Evolutionary conservation across 139 green algal genomes (phyloP).

Genomic region (Astrephomene gubernaculifera): DNA sequence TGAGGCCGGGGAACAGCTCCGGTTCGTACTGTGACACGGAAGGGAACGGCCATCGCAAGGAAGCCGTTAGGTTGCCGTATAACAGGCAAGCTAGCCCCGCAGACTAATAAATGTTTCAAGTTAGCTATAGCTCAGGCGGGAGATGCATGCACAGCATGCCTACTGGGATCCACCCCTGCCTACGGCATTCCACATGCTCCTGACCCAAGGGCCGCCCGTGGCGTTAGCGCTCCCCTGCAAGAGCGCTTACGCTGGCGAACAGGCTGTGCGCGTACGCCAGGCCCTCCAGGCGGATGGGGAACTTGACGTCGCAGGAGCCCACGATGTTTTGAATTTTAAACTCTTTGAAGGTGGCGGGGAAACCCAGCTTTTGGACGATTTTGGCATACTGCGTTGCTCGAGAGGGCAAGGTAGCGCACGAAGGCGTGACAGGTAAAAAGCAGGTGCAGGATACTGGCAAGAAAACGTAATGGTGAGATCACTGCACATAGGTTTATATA

Average conservation of each 20-base stretch:
- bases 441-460: background rate
- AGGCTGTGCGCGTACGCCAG: constrained; percentile 86
- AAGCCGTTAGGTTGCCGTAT: no score
- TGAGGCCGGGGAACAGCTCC: constrained; percentile 99
- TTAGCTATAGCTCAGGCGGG: no score
- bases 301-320: constrained; percentile 97
- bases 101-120: no score
- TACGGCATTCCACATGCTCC: no score
- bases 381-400: constrained; percentile 85
- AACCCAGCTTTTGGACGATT: constrained; percentile 95
- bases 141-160: no score
- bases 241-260: constrained; percentile 82
- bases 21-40: constrained; percentile 97
- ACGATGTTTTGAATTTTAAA: constrained; percentile 99
- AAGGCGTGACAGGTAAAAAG: background rate
- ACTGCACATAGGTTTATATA: no score
- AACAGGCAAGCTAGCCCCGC: no score
- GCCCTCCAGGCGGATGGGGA: constrained; percentile 97
- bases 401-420: background rate
- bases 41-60: no score
- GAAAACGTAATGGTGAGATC: no score
- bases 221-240: no score
- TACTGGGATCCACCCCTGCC: no score
- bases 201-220: no score
- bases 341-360: constrained; percentile 82